A percentile compares a stretch with the other conserved stretches of the same genome.
Conservation (phyloP, 192 early-diverging fungal species). For the Hyaloraphidium curvatum region DNA sequence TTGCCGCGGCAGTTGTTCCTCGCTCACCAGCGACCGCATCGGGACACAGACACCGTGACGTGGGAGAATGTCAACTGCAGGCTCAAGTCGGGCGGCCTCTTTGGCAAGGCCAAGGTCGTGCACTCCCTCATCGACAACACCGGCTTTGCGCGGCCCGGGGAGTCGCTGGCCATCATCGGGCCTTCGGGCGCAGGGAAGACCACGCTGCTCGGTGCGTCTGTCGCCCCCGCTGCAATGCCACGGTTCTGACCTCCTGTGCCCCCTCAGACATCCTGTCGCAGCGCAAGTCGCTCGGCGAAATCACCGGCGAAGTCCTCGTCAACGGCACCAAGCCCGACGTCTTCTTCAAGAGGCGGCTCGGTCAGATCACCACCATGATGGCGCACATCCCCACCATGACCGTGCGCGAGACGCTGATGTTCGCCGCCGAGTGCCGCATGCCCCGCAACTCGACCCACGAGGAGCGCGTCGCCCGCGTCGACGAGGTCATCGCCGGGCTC, state of each 20-base stretch:
- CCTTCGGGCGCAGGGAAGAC: neutral
- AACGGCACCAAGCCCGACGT: neutral
- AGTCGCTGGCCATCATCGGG: slow-evolving; percentile 1
- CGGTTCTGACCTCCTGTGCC: too few species aligned
- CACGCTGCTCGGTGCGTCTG: neutral
- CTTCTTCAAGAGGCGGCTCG: neutral
- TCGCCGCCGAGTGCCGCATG: slow-evolving; percentile 42
- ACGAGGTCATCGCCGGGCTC: slow-evolving; percentile 21
- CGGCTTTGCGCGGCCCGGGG: neutral
- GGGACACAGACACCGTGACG: too few species aligned
- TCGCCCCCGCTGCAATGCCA: too few species aligned
- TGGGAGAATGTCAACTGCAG: too few species aligned
- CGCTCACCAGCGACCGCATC: too few species aligned
- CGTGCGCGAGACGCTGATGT: slow-evolving; percentile 32
- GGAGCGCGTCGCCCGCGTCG: slow-evolving; percentile 15
- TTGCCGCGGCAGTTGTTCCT: too few species aligned
- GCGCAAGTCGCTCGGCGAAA: neutral
- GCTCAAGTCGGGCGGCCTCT: too few species aligned
- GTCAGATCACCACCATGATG: neutral
- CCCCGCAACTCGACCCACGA: neutral
- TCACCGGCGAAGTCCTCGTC: slow-evolving; percentile 3
- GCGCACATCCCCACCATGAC: slow-evolving; percentile 59
- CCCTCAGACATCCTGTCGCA: slow-evolving; percentile 1
- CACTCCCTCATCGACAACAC: too few species aligned
- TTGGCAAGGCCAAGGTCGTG: too few species aligned